These are phyloP conservation scores for Ogataea pignaliae DNA, from an alignment of 805 yeast species.

Conservation along the genomic window DNA sequence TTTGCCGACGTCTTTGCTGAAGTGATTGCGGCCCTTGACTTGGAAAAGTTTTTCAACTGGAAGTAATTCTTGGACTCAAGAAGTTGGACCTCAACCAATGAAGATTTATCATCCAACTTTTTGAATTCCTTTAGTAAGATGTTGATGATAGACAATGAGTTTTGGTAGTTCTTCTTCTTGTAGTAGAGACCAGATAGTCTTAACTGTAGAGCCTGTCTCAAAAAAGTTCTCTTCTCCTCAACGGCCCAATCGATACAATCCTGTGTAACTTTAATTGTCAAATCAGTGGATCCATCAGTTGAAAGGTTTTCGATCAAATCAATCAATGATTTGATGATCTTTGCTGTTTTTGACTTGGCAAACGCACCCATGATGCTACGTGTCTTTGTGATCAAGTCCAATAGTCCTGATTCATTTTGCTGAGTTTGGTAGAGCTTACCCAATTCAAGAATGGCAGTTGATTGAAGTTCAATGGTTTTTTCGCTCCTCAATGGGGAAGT, in stretches of 20 bases:
- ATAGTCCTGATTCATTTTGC: conserved; percentile 46
- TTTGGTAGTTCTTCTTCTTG: conserved; percentile 57
- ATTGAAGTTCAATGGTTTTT: conserved; percentile 49
- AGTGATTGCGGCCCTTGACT: conserved; percentile 87
- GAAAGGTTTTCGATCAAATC: conserved; percentile 69
- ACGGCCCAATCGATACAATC: conserved; percentile 87
- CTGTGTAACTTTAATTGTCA: conserved; percentile 68
- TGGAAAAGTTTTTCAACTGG: conserved; percentile 84
- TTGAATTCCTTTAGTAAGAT: conserved; percentile 79
- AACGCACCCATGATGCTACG: conserved; percentile 62
- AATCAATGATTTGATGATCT: conserved; percentile 75
- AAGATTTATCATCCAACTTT: conserved; percentile 90
- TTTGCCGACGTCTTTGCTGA: conserved; percentile 98
- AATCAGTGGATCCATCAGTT: conserved; percentile 45
- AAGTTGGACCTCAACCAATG: conserved; percentile 91
- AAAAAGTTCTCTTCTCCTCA: conserved; percentile 75
- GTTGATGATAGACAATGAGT: conserved; percentile 68
- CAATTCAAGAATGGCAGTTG: conserved; percentile 66
- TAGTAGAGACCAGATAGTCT: conserved; percentile 75
- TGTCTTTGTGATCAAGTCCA: conserved; percentile 60
- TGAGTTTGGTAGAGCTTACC: conserved; percentile 63
- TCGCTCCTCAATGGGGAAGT: conserved; percentile 28
- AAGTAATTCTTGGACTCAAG: conserved; percentile 88
- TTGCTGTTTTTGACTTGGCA: conserved; percentile 94
- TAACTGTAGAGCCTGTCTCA: conserved; percentile 83